Base-by-base conservation (phyloP, 176 grass and related monocot genomes). In the Aegilops tauschii region DNA sequence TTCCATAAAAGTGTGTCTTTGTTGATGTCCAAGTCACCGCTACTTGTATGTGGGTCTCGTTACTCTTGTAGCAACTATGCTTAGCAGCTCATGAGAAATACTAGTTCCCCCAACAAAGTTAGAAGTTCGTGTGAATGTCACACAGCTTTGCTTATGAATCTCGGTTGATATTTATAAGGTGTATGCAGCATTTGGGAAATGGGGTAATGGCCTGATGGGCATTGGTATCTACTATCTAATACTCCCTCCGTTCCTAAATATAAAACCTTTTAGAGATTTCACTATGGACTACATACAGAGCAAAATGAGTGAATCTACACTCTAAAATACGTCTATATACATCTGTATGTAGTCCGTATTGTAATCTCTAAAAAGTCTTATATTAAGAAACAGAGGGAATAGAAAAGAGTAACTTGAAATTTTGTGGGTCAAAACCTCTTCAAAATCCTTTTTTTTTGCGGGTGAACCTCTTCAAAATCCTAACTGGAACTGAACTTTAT, bases 101-200 rank as follows among this genome's bases (percentile, higher is more conserved):
- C 25, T 83, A 16, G 35, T 71, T 34, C 18, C 36, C 21, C 54
- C 5, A 7, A 49, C 35, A 62, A 72, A 35, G 12, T 30, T 25
- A 17, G 31, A 84, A 83, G 32, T 83, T 61, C 28, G 5, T 86
- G 21, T 69, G 65, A 23, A 44, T 18, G 3, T 34, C 35, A 25
- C 45, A 28, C 49, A 30, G 69, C 28, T 62, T 78, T 83, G 63
- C 69, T n/a, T 35, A 56, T 78, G 61, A 18, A 42, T 88, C 35
- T 65, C 73, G 31, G 75, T 87, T n/a, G n/a, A 61, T 47, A 14
- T 40, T 62, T 62, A 36, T 47, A 63, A 62, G 73, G 13, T 78
- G 54, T 52, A 76, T 25, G 45, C 30, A 69, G 16, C 29, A 54
- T 76, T 66, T 54, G 30, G n/a, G 59, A 62, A 82, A 58, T 56